Conservation (phyloP, 225 moss, liverwort and hornwort species). For the Bryum argenteum region DNA sequence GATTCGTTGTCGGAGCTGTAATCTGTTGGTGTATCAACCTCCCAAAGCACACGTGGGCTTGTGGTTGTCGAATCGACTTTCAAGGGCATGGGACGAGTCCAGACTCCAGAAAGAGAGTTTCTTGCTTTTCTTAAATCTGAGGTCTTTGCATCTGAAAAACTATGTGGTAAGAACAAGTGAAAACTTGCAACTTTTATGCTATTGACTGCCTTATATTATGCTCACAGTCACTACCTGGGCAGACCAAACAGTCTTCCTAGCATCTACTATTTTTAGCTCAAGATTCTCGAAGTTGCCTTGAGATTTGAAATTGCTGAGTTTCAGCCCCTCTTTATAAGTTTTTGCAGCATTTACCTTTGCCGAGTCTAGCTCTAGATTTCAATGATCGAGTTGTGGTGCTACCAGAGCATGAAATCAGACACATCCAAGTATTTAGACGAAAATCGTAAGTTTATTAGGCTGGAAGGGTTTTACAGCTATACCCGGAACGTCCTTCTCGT, state of each 20-base stretch:
- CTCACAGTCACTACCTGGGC: background rate
- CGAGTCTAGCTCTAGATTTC: slow-evolving; percentile 11
- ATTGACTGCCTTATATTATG: background rate
- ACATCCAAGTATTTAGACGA: background rate
- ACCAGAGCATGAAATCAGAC: slow-evolving; percentile 10
- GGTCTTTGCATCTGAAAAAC: slow-evolving; percentile 24
- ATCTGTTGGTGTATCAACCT: slow-evolving; percentile 55
- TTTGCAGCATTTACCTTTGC: slow-evolving; percentile 2
- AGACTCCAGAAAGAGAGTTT: slow-evolving; percentile 48
- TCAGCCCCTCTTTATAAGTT: background rate
- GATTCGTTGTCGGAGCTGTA: slow-evolving; percentile 31
- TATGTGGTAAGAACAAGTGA: slow-evolving; percentile 24
- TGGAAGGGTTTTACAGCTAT: background rate
- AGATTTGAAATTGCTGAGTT: background rate
- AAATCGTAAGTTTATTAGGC: background rate
- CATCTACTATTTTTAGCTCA: slow-evolving; percentile 12
- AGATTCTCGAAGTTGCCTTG: slow-evolving; percentile 2
- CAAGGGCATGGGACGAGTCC: slow-evolving; percentile 49
- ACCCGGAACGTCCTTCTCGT: slow-evolving; percentile 30
- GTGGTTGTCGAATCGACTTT: slow-evolving; percentile 28
- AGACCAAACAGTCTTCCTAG: background rate
- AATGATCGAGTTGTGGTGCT: background rate
- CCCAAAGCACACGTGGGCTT: slow-evolving; percentile 58
- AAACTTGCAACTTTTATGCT: background rate
- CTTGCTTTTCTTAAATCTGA: slow-evolving; percentile 34